Base-by-base conservation (phyloP, 2,329 filamentous ascomycete genomes). In the Hymenoscyphus infarciens region DNA sequence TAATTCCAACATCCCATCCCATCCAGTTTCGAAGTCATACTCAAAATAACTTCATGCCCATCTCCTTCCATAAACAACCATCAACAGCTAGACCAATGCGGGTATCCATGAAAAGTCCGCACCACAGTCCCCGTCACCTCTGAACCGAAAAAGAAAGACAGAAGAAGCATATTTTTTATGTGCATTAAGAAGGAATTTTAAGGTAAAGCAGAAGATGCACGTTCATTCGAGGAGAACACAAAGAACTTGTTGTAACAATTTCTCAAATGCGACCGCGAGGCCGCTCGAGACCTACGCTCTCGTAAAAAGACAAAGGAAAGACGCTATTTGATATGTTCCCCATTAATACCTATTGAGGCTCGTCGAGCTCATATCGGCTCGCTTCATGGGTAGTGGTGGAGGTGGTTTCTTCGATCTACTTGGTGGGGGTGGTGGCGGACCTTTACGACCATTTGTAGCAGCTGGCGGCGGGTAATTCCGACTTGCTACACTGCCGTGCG, bases 361-460 rank as follows among this genome's bases (percentile, higher is more conserved):
- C 3, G 61, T 60, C 13, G 69, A 65, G 33, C 68, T 72, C 16
- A 70, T 70, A 16, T 73, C 70, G 19, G 71, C 81, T 67, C 84
- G 77, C 79, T 88, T 88, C 76, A 86, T 82, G 25, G 87, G 86
- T 11, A 84, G 84, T 25, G 85, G 86, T 56, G 84, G 84, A 42
- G 84, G 84, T 64, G 86, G 85, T 74, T 89, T 89, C 79, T 88
- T 89, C 39, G 83, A 77, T 71, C 86, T 77, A 25, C 82, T 82
- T 8, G 84, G 83, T 29, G 84, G 84, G 27, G 86, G 87, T 31
- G 87, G 86, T 22, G 87, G 86, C 56, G 85, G 83, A 54, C 80
- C 81, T 74, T 84, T 86, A 73, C 75, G 71, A 29, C 72, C 68
- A 59, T 70, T 66, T 22, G 67, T 68, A 57, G 66, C 33, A 7